A percentile compares a stretch with the other conserved stretches of the same genome.
Conservation (phyloP, 164 flowering plant species). For the Brasenia schreberi region DNA sequence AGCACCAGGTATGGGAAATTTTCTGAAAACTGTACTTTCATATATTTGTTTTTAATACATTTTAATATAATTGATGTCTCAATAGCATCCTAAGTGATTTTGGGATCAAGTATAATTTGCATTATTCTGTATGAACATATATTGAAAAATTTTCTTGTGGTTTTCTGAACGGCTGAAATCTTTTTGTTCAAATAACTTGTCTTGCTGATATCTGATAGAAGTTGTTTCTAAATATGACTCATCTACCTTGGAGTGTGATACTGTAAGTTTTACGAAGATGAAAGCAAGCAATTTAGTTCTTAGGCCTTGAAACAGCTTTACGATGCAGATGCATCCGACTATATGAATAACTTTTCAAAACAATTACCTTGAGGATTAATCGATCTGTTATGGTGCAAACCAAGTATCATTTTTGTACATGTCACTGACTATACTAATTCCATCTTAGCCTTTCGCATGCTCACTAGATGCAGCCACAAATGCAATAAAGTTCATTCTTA, state of each 20-base stretch:
- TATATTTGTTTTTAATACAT: background rate
- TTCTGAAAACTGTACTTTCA: background rate
- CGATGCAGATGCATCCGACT: no score
- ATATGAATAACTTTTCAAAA: no score
- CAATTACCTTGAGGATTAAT: no score
- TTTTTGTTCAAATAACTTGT: background rate
- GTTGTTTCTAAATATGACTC: no score
- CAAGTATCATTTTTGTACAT: background rate
- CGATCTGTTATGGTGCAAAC: background rate
- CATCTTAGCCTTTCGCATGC: no score
- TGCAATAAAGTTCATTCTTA: background rate
- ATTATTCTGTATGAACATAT: background rate
- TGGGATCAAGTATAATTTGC: background rate
- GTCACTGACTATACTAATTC: background rate
- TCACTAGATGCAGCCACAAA: background rate
- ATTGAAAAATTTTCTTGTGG: no score
- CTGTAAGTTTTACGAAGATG: no score
- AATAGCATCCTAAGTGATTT: background rate
- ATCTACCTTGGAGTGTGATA: no score
- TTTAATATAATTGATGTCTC: background rate
- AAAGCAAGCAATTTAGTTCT: no score
- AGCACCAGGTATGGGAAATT: slow-evolving; percentile 50
- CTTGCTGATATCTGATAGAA: no score
- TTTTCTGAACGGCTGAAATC: background rate
- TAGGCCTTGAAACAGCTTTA: no score